Evolutionary conservation across 1,284 basidiomycete species (phyloP).

Genomic region (Vanrija humicola): DNA sequence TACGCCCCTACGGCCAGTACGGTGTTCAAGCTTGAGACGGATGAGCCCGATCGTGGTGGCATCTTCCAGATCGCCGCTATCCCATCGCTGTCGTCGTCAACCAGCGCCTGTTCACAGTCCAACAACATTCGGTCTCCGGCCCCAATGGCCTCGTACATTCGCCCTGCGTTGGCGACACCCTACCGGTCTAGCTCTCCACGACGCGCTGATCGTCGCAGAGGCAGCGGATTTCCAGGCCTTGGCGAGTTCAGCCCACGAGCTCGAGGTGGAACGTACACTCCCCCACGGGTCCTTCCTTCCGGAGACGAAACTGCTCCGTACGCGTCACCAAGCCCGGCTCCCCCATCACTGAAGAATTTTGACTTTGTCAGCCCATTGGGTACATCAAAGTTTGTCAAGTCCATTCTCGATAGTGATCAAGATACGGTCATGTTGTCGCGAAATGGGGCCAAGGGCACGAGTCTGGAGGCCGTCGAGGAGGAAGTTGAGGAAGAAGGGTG

Average conservation of each 20-base stretch:
- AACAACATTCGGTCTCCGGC: not conserved
- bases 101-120: conserved; percentile 7
- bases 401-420: conserved; percentile 1
- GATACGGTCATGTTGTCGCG: conserved; percentile 9
- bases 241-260: conserved; percentile 37
- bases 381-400: conserved; percentile 14
- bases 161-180: conserved; percentile 32
- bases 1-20: conserved; percentile 8
- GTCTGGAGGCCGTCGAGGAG: conserved; percentile 14
- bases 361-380: conserved; percentile 43
- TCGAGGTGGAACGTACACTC: conserved; percentile 35
- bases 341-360: conserved; percentile 29
- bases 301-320: conserved; percentile 40
- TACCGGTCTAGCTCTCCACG: conserved; percentile 37
- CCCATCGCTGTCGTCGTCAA: not conserved
- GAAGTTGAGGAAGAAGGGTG: conserved; percentile 18
- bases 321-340: conserved; percentile 14
- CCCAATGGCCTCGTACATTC: conserved; percentile 30
- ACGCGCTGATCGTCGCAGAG: conserved; percentile 29
- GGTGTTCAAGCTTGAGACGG: conserved; percentile 11
- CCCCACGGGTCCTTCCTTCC: conserved; percentile 37
- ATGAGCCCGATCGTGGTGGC: conserved; percentile 16
- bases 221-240: conserved; percentile 18
- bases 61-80: conserved; percentile 15
- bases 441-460: not conserved